These are phyloP conservation scores for Paramecium tetraurelia DNA, from an alignment of 73 alveolate genomes.

Conservation along the genomic window DNA sequence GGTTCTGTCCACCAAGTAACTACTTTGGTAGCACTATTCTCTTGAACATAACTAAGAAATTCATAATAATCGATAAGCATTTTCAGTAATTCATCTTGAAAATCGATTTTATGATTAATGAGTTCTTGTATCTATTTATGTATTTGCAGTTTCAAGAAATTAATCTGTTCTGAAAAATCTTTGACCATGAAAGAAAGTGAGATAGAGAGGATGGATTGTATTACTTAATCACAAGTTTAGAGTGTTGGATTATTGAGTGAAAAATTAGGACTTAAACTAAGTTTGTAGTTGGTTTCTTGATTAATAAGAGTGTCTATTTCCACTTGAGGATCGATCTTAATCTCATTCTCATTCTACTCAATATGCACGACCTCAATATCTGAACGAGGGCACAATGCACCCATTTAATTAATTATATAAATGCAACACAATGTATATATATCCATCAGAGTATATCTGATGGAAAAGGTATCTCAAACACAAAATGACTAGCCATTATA, in stretches of 20 bases:
- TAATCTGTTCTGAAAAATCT: background rate
- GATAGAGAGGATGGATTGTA: background rate
- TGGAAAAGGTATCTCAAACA: constrained; percentile 62
- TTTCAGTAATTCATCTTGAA: background rate
- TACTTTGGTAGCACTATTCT: background rate
- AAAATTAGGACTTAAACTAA: background rate
- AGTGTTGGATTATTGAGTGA: background rate
- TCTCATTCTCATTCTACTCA: background rate
- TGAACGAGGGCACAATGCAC: constrained; percentile 12
- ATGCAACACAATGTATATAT: background rate
- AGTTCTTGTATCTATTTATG: background rate
- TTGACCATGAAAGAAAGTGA: background rate
- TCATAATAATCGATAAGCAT: constrained; percentile 10
- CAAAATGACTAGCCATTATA: constrained; percentile 70
- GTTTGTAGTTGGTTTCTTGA: background rate
- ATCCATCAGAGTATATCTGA: constrained; percentile 7
- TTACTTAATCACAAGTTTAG: background rate
- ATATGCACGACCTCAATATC: background rate
- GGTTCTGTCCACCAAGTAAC: constrained; percentile 35
- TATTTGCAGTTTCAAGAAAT: background rate
- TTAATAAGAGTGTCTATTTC: background rate
- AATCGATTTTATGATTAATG: background rate
- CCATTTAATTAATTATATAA: background rate
- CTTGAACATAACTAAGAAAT: background rate
- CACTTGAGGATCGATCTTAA: background rate